These are phyloP conservation scores for Austroboletus novae-zelandiae DNA, from an alignment of 1,284 basidiomycete species.

Conservation along the genomic window DNA sequence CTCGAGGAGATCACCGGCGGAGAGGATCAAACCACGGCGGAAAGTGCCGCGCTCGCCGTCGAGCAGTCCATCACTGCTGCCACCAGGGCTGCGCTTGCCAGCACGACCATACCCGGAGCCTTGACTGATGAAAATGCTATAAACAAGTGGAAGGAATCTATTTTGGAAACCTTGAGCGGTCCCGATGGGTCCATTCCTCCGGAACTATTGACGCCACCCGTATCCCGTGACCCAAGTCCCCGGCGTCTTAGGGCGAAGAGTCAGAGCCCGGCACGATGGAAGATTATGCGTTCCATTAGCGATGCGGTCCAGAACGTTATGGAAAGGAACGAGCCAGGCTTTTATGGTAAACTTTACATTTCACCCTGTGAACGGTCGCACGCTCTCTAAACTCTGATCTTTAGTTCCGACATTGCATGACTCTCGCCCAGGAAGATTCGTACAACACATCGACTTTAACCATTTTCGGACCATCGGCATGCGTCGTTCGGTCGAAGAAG, in stretches of 20 bases:
- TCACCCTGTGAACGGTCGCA: slow-evolving; percentile 1
- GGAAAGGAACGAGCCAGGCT: slow-evolving; percentile 57
- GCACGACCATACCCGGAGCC: slow-evolving; percentile 33
- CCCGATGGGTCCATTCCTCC: slow-evolving; percentile 68
- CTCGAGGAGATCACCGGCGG: slow-evolving; percentile 72
- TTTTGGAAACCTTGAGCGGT: slow-evolving; percentile 54
- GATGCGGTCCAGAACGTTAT: slow-evolving; percentile 70
- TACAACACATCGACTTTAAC: slow-evolving; percentile 84
- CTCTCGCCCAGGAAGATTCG: slow-evolving; percentile 71
- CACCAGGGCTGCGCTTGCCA: slow-evolving; percentile 53
- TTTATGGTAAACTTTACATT: slow-evolving; percentile 50
- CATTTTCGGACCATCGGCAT: slow-evolving; percentile 95
- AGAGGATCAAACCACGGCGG: slow-evolving; percentile 49
- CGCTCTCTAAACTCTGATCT: slow-evolving; percentile 4
- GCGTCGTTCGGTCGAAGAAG: slow-evolving; percentile 88
- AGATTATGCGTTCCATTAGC: slow-evolving; percentile 70
- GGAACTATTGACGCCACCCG: slow-evolving; percentile 71
- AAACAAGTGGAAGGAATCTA: slow-evolving; percentile 55
- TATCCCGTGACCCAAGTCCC: slow-evolving; percentile 78
- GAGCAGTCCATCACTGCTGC: slow-evolving; percentile 61
- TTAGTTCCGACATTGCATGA: slow-evolving; percentile 72
- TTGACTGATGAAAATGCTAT: slow-evolving; percentile 42
- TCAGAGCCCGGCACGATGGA: slow-evolving; percentile 78
- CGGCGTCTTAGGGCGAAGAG: slow-evolving; percentile 69
- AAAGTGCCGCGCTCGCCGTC: slow-evolving; percentile 62